Evolutionary conservation across 805 yeast genomes (phyloP), one percentile per base, ranked within the genome.

Genomic region (Metschnikowia anglica): DNA sequence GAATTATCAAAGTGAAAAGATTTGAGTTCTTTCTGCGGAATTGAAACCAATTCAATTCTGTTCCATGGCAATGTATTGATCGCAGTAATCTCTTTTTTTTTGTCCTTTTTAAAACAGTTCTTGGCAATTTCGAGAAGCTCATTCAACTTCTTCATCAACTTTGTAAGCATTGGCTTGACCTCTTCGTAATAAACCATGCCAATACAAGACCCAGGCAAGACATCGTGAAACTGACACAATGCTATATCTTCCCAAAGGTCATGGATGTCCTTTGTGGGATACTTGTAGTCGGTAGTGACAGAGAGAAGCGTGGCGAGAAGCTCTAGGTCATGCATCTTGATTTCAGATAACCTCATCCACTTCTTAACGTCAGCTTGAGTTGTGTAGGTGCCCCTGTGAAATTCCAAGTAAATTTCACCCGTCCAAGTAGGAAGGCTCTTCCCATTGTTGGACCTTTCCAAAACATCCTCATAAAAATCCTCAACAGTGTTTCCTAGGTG

Each of bases 321-420:
- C 68, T 91, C 99, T 49, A 91, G 68, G 66, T 90, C 97, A 57
- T 86, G 95, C 55, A 91, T 70, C 54, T 83, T 73, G 31, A 80
- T 66, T 66, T 91, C 98, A 9, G 83, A 72, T 19, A 74, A 63
- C 55, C 99, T 76, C 81, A 89, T 87, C 56, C 80, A 76, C 56
- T 80, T 79, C 67, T 91, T 91, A 30, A 87, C 85, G 46, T 80
- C 79, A 0, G 97, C 95, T 62, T 91, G 99, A 1, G 96, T 80
- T 3, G 99, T 93, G 63, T 91, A 91, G 1, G 98, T 93, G 40
- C 99, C 99, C 59, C 99, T 81, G 63, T 91, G 99, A 68, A 85
- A 89, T 66, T 91, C 99, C 56, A 91, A 77, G 65, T 91, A 91
- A 41, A 91, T 76, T 62, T 91, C 99, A 34, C 99, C 98, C 28